Evolutionary conservation across 768 basidiomycete species (phyloP).

Genomic region (Amanita thiersii): DNA sequence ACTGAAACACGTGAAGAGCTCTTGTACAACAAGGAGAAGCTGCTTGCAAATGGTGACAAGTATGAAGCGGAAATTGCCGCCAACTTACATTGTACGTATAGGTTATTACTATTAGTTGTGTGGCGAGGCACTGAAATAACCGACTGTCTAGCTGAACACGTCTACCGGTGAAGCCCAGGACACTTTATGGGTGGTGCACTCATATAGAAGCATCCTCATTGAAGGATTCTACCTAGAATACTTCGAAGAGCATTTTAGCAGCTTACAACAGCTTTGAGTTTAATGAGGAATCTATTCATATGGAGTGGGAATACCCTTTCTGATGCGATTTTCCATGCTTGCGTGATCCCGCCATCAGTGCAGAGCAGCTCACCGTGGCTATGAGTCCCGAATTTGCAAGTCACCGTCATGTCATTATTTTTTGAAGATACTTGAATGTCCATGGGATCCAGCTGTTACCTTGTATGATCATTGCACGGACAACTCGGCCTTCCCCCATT

Average conservation of each 20-base stretch:
- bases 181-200: background rate
- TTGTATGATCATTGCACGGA: no score
- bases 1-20: slow-evolving; percentile 98
- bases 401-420: no score
- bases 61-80: slow-evolving; percentile 98
- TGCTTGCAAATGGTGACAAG: slow-evolving; percentile 91
- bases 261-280: background rate
- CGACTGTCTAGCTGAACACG: slow-evolving; percentile 64
- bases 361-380: no score
- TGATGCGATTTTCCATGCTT: no score
- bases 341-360: no score
- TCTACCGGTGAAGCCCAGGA: slow-evolving; percentile 54
- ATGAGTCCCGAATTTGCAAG: no score
- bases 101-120: slow-evolving; percentile 15
- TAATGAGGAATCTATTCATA: no score
- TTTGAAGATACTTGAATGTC: no score
- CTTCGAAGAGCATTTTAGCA: background rate
- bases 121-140: slow-evolving; percentile 14
- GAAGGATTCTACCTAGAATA: background rate
- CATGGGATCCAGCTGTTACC: no score
- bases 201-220: background rate
- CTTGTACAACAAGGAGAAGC: slow-evolving; percentile 98
- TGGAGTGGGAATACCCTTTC: no score
- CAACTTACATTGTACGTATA: slow-evolving; percentile 61
- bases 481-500: no score